A percentile compares a stretch with the other conserved stretches of the same genome.
Conservation (phyloP, 495 filamentous ascomycete species). For the Penicillium soppii region DNA sequence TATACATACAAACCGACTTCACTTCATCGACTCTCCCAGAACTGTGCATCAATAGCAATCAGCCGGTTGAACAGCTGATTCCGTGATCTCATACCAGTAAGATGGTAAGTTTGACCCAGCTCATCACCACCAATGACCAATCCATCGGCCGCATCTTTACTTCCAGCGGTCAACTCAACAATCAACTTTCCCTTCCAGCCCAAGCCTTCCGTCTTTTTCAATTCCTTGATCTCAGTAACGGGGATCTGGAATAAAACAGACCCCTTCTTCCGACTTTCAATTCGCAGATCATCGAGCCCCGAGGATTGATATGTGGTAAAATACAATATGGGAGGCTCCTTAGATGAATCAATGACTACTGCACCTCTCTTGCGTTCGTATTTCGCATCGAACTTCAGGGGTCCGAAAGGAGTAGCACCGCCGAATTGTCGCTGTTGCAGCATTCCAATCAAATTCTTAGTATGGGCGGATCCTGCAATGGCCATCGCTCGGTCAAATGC, state of each 20-base stretch:
- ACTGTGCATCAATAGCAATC: slow-evolving; percentile 78
- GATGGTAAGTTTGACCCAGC: slow-evolving; percentile 48
- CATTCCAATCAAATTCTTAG: slow-evolving; percentile 70
- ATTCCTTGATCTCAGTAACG: slow-evolving; percentile 60
- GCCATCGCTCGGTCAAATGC: slow-evolving; percentile 69
- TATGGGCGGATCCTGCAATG: slow-evolving; percentile 61
- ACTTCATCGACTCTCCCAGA: slow-evolving; percentile 77
- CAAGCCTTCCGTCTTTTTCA: slow-evolving; percentile 81
- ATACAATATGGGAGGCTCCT: slow-evolving; percentile 39
- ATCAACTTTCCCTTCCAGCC: slow-evolving; percentile 89
- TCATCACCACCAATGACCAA: slow-evolving; percentile 62
- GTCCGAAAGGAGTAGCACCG: slow-evolving; percentile 54
- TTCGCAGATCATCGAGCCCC: slow-evolving; percentile 23
- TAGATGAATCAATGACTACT: slow-evolving; percentile 64
- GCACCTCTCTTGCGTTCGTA: slow-evolving; percentile 71
- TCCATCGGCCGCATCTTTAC: slow-evolving; percentile 74
- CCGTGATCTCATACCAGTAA: slow-evolving; percentile 72
- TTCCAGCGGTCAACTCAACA: slow-evolving; percentile 74
- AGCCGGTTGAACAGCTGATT: slow-evolving; percentile 87
- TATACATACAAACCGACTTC: not conserved
- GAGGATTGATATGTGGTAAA: slow-evolving; percentile 49
- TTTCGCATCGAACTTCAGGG: slow-evolving; percentile 71
- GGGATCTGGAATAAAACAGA: slow-evolving; percentile 48
- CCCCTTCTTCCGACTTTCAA: slow-evolving; percentile 44
- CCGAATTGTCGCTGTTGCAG: slow-evolving; percentile 50